phyloP scores from a whole-genome alignment of 768 basidiomycete species.

The Russula emetica region DNA sequence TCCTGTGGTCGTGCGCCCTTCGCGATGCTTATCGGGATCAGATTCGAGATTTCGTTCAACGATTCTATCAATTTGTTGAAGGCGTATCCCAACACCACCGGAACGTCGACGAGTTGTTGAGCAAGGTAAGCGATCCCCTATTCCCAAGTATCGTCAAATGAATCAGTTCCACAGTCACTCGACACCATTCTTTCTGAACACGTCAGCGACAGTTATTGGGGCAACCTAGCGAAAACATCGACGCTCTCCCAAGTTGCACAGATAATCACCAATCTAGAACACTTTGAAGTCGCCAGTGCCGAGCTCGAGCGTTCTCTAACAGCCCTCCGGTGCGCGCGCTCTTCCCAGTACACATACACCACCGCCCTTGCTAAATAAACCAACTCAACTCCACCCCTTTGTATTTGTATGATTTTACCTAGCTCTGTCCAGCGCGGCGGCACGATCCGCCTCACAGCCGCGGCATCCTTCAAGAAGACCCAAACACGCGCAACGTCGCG shows the following conservation, averaged over 20 bases:
- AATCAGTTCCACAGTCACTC: slow-evolving; percentile 56
- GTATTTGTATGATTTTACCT: background rate
- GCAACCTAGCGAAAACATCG: slow-evolving; percentile 66
- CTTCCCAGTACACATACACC: background rate
- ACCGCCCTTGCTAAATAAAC: background rate
- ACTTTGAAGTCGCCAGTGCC: slow-evolving; percentile 78
- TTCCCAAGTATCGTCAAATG: slow-evolving; percentile 3
- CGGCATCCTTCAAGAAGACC: slow-evolving; percentile 62
- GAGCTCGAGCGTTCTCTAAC: slow-evolving; percentile 85
- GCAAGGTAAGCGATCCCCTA: slow-evolving; percentile 54
- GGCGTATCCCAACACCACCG: slow-evolving; percentile 89
- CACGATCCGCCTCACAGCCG: slow-evolving; percentile 62
- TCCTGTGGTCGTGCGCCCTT: background rate
- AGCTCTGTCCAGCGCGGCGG: slow-evolving; percentile 80
- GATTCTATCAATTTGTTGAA: slow-evolving; percentile 95
- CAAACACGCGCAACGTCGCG: slow-evolving; percentile 66
- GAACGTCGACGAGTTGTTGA: slow-evolving; percentile 86
- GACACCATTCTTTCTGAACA: slow-evolving; percentile 74
- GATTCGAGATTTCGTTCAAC: slow-evolving; percentile 86
- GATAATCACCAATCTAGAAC: slow-evolving; percentile 87
- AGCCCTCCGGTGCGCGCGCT: slow-evolving; percentile 62
- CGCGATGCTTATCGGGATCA: slow-evolving; percentile 34
- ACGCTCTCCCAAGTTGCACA: slow-evolving; percentile 90
- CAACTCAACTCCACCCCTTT: background rate
- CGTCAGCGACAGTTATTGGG: slow-evolving; percentile 71